Conservation (phyloP, 148 eudicot species). For the Vaccinium corymbosum region DNA sequence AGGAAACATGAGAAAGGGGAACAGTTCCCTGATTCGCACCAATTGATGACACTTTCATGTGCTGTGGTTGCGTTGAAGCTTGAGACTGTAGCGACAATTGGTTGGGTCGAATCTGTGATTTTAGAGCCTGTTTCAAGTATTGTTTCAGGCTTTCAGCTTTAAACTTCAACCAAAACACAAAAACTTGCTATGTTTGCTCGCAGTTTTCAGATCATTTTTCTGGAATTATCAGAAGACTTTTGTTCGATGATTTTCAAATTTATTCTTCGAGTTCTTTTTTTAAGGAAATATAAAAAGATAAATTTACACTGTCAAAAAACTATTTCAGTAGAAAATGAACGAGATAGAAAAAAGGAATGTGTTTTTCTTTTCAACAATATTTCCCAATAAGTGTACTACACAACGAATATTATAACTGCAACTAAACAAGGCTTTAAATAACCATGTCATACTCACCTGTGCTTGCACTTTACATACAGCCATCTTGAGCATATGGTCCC, state of each 20-base stretch:
- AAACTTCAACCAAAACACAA: constrained; percentile 9
- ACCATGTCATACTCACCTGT: constrained; percentile 42
- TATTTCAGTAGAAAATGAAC: not conserved
- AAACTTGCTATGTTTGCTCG: not conserved
- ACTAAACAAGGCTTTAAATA: not conserved
- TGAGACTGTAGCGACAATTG: constrained; percentile 42
- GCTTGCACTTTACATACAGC: constrained; percentile 73
- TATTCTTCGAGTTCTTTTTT: not conserved
- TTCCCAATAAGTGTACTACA: not conserved
- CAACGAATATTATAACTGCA: not conserved
- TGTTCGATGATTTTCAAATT: not conserved
- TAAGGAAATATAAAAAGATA: not conserved
- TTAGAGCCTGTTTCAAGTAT: constrained; percentile 30
- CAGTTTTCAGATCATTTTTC: not conserved
- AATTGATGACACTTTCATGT: constrained; percentile 33
- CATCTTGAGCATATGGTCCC: constrained; percentile 90
- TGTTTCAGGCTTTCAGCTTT: constrained; percentile 22
- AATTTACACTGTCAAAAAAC: not conserved
- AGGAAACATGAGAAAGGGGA: constrained; percentile 31
- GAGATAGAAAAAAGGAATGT: not conserved
- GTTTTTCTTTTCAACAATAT: not conserved
- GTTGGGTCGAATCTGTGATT: constrained; percentile 36
- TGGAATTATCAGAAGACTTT: not conserved
- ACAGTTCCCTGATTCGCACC: constrained; percentile 34
- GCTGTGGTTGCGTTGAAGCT: constrained; percentile 40